Conservation (phyloP, 129 eudicot genomes). For the Tanacetum coccineum region DNA sequence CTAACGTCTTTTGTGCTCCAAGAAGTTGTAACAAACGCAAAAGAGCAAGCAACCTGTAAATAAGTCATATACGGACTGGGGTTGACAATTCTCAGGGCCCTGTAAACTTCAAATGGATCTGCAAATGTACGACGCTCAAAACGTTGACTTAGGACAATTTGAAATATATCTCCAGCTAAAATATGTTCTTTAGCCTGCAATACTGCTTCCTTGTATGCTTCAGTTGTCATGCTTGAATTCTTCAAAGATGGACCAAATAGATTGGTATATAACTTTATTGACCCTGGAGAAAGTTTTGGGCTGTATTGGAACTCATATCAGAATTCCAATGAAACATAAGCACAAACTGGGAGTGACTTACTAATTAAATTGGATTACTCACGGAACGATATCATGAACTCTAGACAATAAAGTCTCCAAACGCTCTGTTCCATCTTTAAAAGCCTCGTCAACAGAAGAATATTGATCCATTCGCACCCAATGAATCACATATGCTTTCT, state of each 20-base stretch:
- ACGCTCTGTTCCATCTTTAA: conserved; percentile 57
- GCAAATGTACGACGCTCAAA: conserved; percentile 95
- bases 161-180: conserved; percentile 95
- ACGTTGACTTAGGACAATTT: conserved; percentile 91
- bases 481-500: conserved; percentile 89
- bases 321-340: too few species aligned
- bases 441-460: conserved; percentile 73
- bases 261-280: conserved; percentile 66
- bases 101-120: conserved; percentile 93
- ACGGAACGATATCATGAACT: conserved; percentile 74
- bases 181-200: conserved; percentile 93
- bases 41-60: too few species aligned
- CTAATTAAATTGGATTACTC: background rate
- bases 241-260: conserved; percentile 74
- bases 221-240: conserved; percentile 77
- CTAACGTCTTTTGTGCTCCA: too few species aligned
- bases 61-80: conserved; percentile 99
- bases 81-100: conserved; percentile 94
- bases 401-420: conserved; percentile 70
- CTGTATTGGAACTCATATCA: background rate
- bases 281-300: conserved; percentile 85
- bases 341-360: background rate
- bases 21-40: too few species aligned
- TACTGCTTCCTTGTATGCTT: conserved; percentile 78
- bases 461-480: conserved; percentile 83